A percentile compares a stretch with the other conserved stretches of the same genome.
These are phyloP conservation scores for Gaeumannomyces sp. DNA, from an alignment of 2,329 filamentous ascomycete species.

Conservation along the genomic window DNA sequence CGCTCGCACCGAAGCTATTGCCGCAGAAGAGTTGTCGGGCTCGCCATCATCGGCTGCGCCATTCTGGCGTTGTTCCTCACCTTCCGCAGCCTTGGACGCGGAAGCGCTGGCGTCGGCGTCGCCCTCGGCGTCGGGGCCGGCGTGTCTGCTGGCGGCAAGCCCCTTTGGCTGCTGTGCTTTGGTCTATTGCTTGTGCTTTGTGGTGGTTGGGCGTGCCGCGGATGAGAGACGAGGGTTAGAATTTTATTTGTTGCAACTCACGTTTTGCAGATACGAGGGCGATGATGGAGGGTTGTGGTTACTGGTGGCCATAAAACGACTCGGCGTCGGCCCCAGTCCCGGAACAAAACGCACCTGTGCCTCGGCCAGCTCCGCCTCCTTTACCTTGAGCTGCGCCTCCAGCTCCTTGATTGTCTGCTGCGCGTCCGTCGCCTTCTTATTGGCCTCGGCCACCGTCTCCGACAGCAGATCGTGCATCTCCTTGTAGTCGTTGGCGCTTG, in stretches of 20 bases:
- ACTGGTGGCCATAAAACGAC: conserved; percentile 1
- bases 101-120: conserved; percentile 22
- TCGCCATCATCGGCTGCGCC: conserved; percentile 30
- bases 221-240: neutral
- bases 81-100: conserved; percentile 37
- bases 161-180: conserved; percentile 40
- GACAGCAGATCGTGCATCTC: conserved; percentile 59
- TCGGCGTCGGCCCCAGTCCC: neutral
- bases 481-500: conserved; percentile 52
- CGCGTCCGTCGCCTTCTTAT: conserved; percentile 33
- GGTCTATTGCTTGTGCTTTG: conserved; percentile 28
- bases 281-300: neutral
- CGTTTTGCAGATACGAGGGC: conserved; percentile 10
- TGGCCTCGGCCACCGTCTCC: conserved; percentile 52
- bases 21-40: conserved; percentile 55
- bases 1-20: conserved; percentile 60
- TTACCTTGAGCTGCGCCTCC: conserved; percentile 53
- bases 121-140: conserved; percentile 26
- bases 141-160: conserved; percentile 49
- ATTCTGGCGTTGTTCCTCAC: conserved; percentile 37
- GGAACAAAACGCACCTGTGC: conserved; percentile 40
- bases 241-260: neutral
- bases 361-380: conserved; percentile 58
- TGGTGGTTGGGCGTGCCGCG: conserved; percentile 1
- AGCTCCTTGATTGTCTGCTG: conserved; percentile 44